These are phyloP conservation scores for Penicillium oxalicum DNA, from an alignment of 2,329 filamentous ascomycete genomes.

Conservation along the genomic window DNA sequence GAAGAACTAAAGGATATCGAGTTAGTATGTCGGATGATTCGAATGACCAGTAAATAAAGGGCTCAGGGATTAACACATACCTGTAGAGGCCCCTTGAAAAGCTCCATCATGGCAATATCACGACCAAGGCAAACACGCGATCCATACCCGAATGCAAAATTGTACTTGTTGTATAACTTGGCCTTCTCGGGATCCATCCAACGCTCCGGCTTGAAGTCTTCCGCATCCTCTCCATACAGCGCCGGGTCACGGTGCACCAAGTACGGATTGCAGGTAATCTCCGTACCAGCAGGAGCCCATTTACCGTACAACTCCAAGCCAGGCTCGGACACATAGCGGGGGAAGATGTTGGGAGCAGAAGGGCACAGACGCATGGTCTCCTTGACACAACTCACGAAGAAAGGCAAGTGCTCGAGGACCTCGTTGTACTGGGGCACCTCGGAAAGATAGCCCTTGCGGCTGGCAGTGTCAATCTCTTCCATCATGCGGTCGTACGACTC, in stretches of 20 bases:
- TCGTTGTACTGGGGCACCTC: conserved; percentile 40
- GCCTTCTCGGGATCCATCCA: conserved; percentile 37
- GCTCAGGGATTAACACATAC: conserved; percentile 10
- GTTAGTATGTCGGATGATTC: conserved; percentile 1
- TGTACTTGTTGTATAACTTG: conserved; percentile 44
- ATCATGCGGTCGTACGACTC: conserved; percentile 44
- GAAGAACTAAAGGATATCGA: conserved; percentile 22
- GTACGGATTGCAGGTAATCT: conserved; percentile 46
- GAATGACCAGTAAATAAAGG: background rate
- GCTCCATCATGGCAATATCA: conserved; percentile 49
- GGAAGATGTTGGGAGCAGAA: conserved; percentile 48
- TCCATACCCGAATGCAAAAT: conserved; percentile 49
- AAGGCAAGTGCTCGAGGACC: conserved; percentile 40
- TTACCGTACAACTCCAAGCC: conserved; percentile 37
- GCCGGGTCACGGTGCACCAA: conserved; percentile 41
- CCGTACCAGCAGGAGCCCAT: conserved; percentile 37
- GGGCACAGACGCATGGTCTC: conserved; percentile 49
- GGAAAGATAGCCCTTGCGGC: conserved; percentile 26
- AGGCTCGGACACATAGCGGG: conserved; percentile 38
- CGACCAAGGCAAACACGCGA: conserved; percentile 45
- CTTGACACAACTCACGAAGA: conserved; percentile 47
- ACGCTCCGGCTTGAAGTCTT: conserved; percentile 38
- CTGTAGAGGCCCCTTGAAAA: conserved; percentile 43
- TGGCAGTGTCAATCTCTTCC: conserved; percentile 41
- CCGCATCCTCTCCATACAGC: conserved; percentile 39